Percentiles rank a stretch among this genome's conserved stretches.
Conservation (phyloP, 192 early-diverging fungal species). For the Coemansia asiatica region DNA sequence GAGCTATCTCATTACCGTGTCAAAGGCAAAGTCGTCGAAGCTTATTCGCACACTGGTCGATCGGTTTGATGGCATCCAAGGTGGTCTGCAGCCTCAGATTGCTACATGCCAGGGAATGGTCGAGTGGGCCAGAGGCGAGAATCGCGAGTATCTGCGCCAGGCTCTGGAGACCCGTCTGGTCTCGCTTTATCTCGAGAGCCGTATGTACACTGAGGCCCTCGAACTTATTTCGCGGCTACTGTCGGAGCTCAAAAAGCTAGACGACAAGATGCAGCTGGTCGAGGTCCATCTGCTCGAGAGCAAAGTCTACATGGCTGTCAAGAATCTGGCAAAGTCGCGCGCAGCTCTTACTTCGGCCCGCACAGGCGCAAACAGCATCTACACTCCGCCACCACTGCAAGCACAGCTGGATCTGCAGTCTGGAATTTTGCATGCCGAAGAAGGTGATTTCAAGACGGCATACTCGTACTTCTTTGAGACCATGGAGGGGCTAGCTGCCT, state of each 20-base stretch:
- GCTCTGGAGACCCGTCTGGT: constrained; percentile 90
- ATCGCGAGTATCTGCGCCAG: constrained; percentile 94
- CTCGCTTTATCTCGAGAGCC: constrained; percentile 89
- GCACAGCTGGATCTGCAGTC: constrained; percentile 96
- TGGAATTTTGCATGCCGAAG: constrained; percentile 95
- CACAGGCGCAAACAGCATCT: constrained; percentile 95
- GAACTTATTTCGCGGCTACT: constrained; percentile 78
- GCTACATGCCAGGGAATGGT: constrained; percentile 91
- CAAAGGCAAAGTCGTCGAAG: constrained; percentile 97
- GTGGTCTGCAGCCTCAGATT: constrained; percentile 87
- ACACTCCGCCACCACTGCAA: constrained; percentile 96
- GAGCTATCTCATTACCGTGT: constrained; percentile 74
- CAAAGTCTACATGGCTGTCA: constrained; percentile 86
- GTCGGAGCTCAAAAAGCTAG: constrained; percentile 96
- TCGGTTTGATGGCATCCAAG: constrained; percentile 85
- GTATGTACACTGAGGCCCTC: constrained; percentile 92
- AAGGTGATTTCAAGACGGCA: constrained; percentile 99
- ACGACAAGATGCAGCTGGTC: constrained; percentile 97
- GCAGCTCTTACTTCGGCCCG: constrained; percentile 95
- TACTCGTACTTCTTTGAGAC: constrained; percentile 99
- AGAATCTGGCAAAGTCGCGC: constrained; percentile 91
- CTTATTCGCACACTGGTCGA: constrained; percentile 66
- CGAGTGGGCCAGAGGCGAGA: constrained; percentile 88
- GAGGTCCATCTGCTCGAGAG: constrained; percentile 97
- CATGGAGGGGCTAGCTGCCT: constrained; percentile 82